phyloP scores from a whole-genome alignment of 1,284 basidiomycete species.

The Omphalotus olearius region DNA sequence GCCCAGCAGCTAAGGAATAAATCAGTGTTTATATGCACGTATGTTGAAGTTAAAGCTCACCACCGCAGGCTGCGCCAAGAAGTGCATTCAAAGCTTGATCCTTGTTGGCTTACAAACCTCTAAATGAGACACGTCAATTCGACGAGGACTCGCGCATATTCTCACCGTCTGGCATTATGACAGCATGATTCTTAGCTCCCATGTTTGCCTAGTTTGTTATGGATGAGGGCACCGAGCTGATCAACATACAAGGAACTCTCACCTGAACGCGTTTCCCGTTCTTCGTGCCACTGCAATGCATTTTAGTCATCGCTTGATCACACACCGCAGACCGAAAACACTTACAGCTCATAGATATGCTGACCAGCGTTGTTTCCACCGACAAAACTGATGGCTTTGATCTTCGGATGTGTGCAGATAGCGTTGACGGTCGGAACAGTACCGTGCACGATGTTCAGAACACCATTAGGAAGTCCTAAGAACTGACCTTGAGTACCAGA shows the following conservation, averaged over 20 bases:
- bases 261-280: constrained; percentile 10
- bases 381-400: constrained; percentile 9
- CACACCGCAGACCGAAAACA: not conserved
- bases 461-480: constrained; percentile 5
- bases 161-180: constrained; percentile 10
- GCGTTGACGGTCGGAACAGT: constrained; percentile 9
- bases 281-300: not conserved
- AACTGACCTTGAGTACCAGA: not conserved
- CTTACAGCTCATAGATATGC: constrained; percentile 6
- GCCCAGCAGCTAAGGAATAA: constrained; percentile 3
- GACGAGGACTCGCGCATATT: not conserved
- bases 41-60: not conserved
- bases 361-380: constrained; percentile 9
- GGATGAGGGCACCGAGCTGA: not conserved
- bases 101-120: constrained; percentile 1
- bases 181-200: constrained; percentile 8
- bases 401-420: constrained; percentile 9
- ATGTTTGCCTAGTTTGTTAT: not conserved
- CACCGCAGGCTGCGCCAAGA: constrained; percentile 6
- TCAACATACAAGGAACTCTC: too few species aligned
- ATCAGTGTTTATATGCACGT: not conserved
- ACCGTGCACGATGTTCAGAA: constrained; percentile 7
- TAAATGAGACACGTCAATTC: not conserved
- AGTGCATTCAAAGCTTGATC: constrained; percentile 8
- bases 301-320: not conserved